phyloP scores from a whole-genome alignment of 768 basidiomycete genomes.

The Hirschioporus abietinus region DNA sequence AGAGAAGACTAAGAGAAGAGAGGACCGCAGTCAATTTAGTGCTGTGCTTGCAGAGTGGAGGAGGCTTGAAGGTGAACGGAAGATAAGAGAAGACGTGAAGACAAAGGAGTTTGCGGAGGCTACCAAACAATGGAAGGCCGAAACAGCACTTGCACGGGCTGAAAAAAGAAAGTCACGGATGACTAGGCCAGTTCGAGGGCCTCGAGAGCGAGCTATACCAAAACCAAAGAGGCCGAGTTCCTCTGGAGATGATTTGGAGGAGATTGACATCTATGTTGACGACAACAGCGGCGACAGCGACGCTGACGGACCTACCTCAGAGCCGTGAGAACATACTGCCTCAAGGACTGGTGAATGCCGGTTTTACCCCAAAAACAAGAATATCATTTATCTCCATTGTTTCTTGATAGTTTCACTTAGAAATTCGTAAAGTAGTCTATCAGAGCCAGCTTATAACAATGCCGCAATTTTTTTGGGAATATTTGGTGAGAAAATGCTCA shows the following conservation, averaged over 20 bases:
- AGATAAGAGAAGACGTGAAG: neutral
- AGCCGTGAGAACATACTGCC: neutral
- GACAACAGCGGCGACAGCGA: neutral
- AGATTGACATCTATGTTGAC: neutral
- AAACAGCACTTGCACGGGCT: neutral
- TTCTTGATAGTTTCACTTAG: neutral
- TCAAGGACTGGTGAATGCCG: neutral
- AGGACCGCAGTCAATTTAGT: neutral
- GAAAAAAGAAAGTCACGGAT: neutral
- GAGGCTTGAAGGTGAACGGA: neutral
- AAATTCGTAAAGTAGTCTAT: neutral
- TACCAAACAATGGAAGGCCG: neutral
- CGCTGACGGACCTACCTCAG: neutral
- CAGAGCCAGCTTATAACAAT: neutral
- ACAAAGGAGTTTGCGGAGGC: neutral
- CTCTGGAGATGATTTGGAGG: neutral
- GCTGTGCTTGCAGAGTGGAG: neutral
- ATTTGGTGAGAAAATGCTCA: neutral
- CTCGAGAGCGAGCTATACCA: neutral
- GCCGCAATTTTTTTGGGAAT: neutral
- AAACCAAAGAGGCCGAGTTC: neutral
- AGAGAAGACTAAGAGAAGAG: neutral
- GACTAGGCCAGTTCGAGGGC: neutral
- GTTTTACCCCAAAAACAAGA: neutral
- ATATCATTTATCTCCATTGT: neutral